Evolutionary conservation across 306 rosid genomes (phyloP).

Genomic region (Lathyrus sativus): DNA sequence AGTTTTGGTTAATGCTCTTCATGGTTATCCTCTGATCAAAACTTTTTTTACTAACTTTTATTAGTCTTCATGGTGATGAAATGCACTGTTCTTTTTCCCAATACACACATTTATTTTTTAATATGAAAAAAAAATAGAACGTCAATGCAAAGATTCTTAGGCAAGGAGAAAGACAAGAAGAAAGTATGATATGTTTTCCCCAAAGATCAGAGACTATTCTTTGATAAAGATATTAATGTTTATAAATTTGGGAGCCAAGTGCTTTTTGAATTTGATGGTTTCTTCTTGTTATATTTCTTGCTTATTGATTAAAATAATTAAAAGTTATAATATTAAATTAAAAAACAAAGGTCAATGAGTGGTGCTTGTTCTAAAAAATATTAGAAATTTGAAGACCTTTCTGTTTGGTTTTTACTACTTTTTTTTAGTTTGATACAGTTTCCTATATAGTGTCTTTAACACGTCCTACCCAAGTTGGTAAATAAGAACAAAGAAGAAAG

Average conservation of each 20-base stretch:
- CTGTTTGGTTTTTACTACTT: conserved; percentile 47
- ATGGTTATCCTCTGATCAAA: conserved; percentile 53
- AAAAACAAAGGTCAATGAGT: conserved; percentile 76
- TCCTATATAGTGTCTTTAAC: conserved; percentile 28
- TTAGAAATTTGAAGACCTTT: conserved; percentile 43
- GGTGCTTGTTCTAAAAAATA: conserved; percentile 53
- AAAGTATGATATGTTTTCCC: conserved; percentile 58
- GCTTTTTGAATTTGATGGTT: conserved; percentile 79
- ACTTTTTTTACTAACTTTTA: conserved; percentile 48
- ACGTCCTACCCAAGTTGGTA: conserved; percentile 47
- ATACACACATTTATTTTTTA: conserved; percentile 18
- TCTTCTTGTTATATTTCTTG: conserved; percentile 64
- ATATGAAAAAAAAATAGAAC: conserved; percentile 36
- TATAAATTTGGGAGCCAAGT: conserved; percentile 42
- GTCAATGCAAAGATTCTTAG: conserved; percentile 71
- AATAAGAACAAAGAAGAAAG: conserved; percentile 29
- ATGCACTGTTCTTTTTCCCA: conserved; percentile 40
- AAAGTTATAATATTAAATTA: conserved; percentile 37
- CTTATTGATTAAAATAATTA: conserved; percentile 41
- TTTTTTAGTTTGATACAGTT: conserved; percentile 43
- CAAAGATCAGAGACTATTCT: conserved; percentile 61
- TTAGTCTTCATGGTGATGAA: conserved; percentile 80
- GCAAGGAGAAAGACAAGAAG: conserved; percentile 75
- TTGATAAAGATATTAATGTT: conserved; percentile 49
- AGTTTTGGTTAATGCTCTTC: conserved; percentile 20